Evolutionary conservation across 169 alveolate species (phyloP).

Genomic region (Cryptosporidium parvum): DNA sequence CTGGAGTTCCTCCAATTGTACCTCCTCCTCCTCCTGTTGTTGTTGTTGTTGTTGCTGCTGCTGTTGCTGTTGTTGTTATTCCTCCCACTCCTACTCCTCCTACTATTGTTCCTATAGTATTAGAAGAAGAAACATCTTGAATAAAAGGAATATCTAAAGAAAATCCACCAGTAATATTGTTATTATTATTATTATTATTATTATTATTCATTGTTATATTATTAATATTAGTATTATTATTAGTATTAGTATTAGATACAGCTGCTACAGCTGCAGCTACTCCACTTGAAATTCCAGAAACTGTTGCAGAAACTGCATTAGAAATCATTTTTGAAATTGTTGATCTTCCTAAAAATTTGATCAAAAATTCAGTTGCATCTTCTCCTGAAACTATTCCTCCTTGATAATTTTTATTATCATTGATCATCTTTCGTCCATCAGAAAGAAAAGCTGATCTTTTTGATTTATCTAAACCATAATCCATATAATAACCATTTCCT

Average conservation of each 20-base stretch:
- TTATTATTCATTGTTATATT: background rate
- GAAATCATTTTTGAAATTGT: slow-evolving; percentile 31
- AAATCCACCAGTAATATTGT: background rate
- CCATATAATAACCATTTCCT: background rate
- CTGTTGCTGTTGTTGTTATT: no score
- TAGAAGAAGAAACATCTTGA: background rate
- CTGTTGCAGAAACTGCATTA: slow-evolving; percentile 41
- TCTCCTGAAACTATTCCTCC: slow-evolving; percentile 7
- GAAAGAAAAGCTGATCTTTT: background rate
- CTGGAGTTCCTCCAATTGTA: background rate
- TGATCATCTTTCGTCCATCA: background rate
- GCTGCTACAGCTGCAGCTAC: background rate
- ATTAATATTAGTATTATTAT: background rate
- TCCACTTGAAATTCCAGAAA: slow-evolving; percentile 4
- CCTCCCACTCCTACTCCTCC: no score
- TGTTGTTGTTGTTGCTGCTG: no score
- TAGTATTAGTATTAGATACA: background rate
- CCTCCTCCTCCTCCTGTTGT: background rate
- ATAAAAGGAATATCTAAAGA: background rate
- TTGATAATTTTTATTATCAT: background rate
- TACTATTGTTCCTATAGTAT: background rate
- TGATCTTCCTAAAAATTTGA: slow-evolving; percentile 11
- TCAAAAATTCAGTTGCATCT: slow-evolving; percentile 46
- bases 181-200: background rate
- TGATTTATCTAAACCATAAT: slow-evolving; percentile 7